Conservation (phyloP, 768 basidiomycete species). For the Sporobolomyces pararoseus region DNA sequence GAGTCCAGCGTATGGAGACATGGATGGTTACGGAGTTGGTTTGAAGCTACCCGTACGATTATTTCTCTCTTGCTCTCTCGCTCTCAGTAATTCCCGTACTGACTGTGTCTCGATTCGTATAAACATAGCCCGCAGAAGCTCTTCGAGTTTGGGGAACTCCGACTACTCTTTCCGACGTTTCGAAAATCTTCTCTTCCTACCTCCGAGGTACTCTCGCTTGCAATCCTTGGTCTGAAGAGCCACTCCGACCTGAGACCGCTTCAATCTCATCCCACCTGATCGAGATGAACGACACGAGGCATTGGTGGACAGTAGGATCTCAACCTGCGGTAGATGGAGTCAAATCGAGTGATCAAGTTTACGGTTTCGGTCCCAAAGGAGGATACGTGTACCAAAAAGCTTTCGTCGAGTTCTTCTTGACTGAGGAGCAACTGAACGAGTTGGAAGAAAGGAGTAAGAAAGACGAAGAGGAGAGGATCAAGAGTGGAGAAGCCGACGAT, state of each 20-base stretch:
- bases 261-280: slow-evolving; percentile 75
- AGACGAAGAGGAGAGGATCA: slow-evolving; percentile 58
- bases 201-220: slow-evolving; percentile 64
- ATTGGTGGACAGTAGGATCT: slow-evolving; percentile 95
- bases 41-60: slow-evolving; percentile 75
- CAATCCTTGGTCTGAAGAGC: slow-evolving; percentile 82
- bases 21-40: slow-evolving; percentile 92
- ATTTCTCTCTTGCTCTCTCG: not conserved
- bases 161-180: slow-evolving; percentile 64
- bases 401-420: slow-evolving; percentile 92
- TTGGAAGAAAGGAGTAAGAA: slow-evolving; percentile 30
- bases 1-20: slow-evolving; percentile 94
- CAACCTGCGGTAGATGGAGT: slow-evolving; percentile 88
- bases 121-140: slow-evolving; percentile 61
- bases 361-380: slow-evolving; percentile 88
- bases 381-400: slow-evolving; percentile 97
- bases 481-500: slow-evolving; percentile 55
- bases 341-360: slow-evolving; percentile 66
- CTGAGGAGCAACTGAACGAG: slow-evolving; percentile 46
- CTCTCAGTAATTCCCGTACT: not conserved
- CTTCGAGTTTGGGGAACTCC: slow-evolving; percentile 75
- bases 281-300: slow-evolving; percentile 62
- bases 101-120: not conserved
- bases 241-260: slow-evolving; percentile 75
- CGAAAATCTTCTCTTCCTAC: slow-evolving; percentile 71